These are phyloP conservation scores for Apiospora saccharicola DNA, from an alignment of 2,329 filamentous ascomycete genomes.

Conservation along the genomic window DNA sequence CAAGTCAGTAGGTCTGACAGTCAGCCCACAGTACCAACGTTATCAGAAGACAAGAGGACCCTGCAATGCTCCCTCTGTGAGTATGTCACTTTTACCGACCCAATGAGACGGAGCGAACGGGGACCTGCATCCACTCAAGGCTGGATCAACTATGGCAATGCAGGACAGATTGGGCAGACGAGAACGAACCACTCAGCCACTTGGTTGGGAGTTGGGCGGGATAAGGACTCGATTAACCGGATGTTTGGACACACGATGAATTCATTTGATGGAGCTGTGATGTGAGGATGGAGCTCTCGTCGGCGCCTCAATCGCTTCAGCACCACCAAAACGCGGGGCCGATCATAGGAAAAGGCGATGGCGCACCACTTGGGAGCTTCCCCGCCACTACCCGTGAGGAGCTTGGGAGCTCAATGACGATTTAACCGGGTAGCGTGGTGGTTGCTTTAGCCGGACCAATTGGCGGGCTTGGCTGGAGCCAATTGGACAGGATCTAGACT, in stretches of 20 bases:
- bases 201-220: neutral
- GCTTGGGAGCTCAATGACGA: neutral
- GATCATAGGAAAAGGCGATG: neutral
- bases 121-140: constrained; percentile 1
- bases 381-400: constrained; percentile 3
- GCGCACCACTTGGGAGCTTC: neutral
- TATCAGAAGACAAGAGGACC: constrained; percentile 14
- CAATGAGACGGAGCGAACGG: neutral
- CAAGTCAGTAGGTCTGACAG: constrained; percentile 2
- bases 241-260: constrained; percentile 2
- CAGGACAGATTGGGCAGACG: neutral
- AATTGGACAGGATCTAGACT: neutral
- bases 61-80: neutral
- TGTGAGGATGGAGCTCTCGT: neutral
- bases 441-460: neutral
- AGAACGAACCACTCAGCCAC: neutral
- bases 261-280: constrained; percentile 6
- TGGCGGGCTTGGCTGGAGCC: neutral
- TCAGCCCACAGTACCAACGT: constrained; percentile 10
- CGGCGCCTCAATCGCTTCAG: neutral
- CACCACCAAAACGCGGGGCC: constrained; percentile 9
- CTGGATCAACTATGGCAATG: neutral
- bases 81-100: neutral
- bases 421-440: neutral
- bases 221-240: constrained; percentile 4